These are phyloP conservation scores for Mortierella sp. DNA, from an alignment of 371 early-diverging fungal genomes.

Conservation along the genomic window DNA sequence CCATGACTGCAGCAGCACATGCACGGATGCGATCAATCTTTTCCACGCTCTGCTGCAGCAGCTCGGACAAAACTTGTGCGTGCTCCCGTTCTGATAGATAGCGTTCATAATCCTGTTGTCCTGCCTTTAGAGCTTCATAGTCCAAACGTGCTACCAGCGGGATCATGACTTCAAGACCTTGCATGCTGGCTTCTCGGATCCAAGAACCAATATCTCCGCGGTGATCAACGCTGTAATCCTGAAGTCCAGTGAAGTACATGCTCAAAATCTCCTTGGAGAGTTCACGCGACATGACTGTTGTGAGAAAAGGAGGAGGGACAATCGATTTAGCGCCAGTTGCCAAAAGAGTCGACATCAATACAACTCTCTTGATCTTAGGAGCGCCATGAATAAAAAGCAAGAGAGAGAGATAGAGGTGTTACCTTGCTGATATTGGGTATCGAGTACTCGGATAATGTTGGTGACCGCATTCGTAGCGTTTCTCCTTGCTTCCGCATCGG, in stretches of 20 bases:
- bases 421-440: constrained; percentile 58
- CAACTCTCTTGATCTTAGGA: too few relatives aligned
- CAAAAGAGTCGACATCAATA: too few relatives aligned
- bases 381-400: too few relatives aligned
- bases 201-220: constrained; percentile 97
- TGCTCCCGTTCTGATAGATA: constrained; percentile 49
- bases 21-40: constrained; percentile 84
- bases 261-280: constrained; percentile 58
- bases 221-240: constrained; percentile 88
- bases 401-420: too few relatives aligned
- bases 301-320: too few relatives aligned
- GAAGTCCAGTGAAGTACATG: constrained; percentile 66
- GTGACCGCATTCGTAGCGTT: constrained; percentile 72
- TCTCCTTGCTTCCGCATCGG: constrained; percentile 76
- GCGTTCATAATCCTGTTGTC: constrained; percentile 20
- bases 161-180: constrained; percentile 61
- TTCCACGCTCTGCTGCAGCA: constrained; percentile 81
- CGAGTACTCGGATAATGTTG: constrained; percentile 55
- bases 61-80: constrained; percentile 56
- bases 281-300: constrained; percentile 54
- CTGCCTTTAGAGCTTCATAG: background rate
- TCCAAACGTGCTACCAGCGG: constrained; percentile 60
- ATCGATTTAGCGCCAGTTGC: background rate
- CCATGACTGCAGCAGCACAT: constrained; percentile 69
- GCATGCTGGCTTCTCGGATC: constrained; percentile 84